Evolutionary conservation across 345 rosid species (phyloP).

Genomic region (Isatis tinctoria): DNA sequence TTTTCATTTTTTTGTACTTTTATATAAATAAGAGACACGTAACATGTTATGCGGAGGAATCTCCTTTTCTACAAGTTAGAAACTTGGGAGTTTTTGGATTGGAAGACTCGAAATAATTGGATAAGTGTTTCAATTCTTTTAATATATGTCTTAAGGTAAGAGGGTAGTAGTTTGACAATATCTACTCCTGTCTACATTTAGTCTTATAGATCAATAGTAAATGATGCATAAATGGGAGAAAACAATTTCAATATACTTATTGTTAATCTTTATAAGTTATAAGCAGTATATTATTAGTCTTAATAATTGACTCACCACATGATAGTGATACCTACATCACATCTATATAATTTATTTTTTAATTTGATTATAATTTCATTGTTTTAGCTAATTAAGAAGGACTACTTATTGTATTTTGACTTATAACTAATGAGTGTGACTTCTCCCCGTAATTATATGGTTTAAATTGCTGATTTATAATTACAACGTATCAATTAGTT

Average conservation of each 20-base stretch:
- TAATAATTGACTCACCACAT: background rate
- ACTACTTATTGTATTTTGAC: background rate
- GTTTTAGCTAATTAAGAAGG: background rate
- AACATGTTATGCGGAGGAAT: slow-evolving; percentile 10
- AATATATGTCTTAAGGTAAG: slow-evolving; percentile 3
- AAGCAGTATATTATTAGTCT: background rate
- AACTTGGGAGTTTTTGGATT: slow-evolving; percentile 13
- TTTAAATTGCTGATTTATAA: background rate
- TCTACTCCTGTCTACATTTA: slow-evolving; percentile 21
- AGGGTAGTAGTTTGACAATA: slow-evolving; percentile 26
- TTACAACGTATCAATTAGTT: background rate
- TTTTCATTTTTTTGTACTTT: background rate
- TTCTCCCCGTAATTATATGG: background rate
- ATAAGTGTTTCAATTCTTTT: slow-evolving; percentile 8
- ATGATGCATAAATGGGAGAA: background rate
- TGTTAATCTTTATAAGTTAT: background rate
- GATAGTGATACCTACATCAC: background rate
- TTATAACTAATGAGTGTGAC: background rate
- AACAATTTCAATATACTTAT: background rate
- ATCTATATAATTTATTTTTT: background rate
- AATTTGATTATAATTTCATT: background rate
- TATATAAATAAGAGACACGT: background rate
- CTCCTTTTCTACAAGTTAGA: slow-evolving; percentile 18
- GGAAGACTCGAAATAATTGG: background rate
- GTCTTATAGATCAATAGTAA: slow-evolving; percentile 1